Base-by-base conservation (phyloP, 306 rosid genomes). In the Pueraria montana region DNA sequence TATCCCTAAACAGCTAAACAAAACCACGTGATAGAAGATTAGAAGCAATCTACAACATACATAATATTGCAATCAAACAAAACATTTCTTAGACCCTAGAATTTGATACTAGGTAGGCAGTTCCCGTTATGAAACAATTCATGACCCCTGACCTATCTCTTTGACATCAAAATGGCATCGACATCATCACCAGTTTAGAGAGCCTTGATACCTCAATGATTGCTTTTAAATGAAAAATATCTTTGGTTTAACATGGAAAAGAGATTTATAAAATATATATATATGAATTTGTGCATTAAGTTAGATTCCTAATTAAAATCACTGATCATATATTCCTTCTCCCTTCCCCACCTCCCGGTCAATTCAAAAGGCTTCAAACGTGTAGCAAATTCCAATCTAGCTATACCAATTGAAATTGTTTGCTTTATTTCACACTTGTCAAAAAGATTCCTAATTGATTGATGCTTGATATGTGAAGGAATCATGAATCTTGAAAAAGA, bases 21-120 rank as follows among this genome's bases (percentile, higher is more conserved):
- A 68, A n/a, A 59, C 58, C 87, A 86, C 38, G 85, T 83, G 87
- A 87, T 9, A 0, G 56, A 63, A 80, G 24, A 70, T 42, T 52
- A 79, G 66, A 68, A 16, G 43, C 49, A 68, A 79, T 42, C 72
- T 12, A 36, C 27, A 38, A 30, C 11, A 43, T 67, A 56, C 36
- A 48, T 48, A 65, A 45, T 65, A 66, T 56, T 78, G 52, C 71
- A 52, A 66, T 53, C 61, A 75, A 62, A 43, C 63, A 23, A 32
- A 3, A 71, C 46, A n/a, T 71, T 61, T 30, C 72, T 24, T 64
- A 38, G 49, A 79, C 64, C 46, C 42, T 63, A 75, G 59, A 59
- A 69, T 76, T 75, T 59, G 74, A 80, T 74, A 30, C 49, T 65
- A 66, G 68, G 77, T 43, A 59, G 56, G 58, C 73, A 55, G 68